phyloP scores from a whole-genome alignment of 805 yeast genomes.

The Zygoascus ofunaensis region DNA sequence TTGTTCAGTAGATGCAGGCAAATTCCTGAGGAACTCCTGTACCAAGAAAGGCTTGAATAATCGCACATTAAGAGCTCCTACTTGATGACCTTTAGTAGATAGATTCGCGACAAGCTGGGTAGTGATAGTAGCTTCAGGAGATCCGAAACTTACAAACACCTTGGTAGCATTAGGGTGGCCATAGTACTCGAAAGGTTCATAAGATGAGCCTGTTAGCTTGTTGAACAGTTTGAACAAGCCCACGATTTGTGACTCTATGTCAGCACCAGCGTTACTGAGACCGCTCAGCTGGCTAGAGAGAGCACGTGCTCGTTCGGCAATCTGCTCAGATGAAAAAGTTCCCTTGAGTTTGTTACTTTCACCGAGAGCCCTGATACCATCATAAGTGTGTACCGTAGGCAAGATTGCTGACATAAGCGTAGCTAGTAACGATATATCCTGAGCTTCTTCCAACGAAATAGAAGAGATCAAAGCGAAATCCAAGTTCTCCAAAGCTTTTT shows the following conservation, averaged over 20 bases:
- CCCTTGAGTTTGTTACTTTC: slow-evolving; percentile 32
- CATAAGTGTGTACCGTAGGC: slow-evolving; percentile 70
- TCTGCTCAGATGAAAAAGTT: slow-evolving; percentile 30
- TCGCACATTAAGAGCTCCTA: slow-evolving; percentile 64
- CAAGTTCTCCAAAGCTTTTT: slow-evolving; percentile 52
- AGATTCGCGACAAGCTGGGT: slow-evolving; percentile 35
- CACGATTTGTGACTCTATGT: slow-evolving; percentile 5
- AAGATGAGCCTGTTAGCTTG: slow-evolving; percentile 42
- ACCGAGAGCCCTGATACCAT: slow-evolving; percentile 60
- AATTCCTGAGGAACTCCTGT: slow-evolving; percentile 44
- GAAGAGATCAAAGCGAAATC: slow-evolving; percentile 66
- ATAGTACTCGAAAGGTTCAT: slow-evolving; percentile 57
- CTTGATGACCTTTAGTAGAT: slow-evolving; percentile 30
- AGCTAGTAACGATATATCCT: slow-evolving; percentile 56
- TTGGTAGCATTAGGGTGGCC: slow-evolving; percentile 57
- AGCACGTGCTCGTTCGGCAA: slow-evolving; percentile 11
- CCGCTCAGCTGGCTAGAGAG: slow-evolving; percentile 2
- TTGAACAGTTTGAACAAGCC: slow-evolving; percentile 35
- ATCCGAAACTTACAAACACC: slow-evolving; percentile 76
- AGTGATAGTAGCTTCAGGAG: slow-evolving; percentile 53
- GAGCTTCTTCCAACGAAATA: slow-evolving; percentile 50
- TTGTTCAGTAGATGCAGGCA: slow-evolving; percentile 51
- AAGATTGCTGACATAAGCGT: slow-evolving; percentile 47
- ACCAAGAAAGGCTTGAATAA: slow-evolving; percentile 70
- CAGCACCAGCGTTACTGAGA: slow-evolving; percentile 2